Base-by-base conservation (phyloP, 2,329 filamentous ascomycete genomes). In the Penicillium sp. region DNA sequence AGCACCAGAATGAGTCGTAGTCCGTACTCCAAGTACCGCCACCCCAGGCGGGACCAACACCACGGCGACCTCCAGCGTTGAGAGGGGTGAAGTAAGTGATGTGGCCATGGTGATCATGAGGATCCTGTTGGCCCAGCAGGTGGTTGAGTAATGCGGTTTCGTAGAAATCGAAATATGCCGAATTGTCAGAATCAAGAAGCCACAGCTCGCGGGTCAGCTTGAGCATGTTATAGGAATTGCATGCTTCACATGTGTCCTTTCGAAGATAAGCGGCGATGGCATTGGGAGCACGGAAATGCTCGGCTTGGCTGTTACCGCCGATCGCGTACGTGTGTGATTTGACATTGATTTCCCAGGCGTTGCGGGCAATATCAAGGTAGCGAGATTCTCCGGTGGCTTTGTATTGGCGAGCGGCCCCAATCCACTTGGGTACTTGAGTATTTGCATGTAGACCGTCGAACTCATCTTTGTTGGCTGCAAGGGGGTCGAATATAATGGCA, bases 151-250 rank as follows among this genome's bases (percentile, higher is more conserved):
- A 33, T 19, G 38, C 19, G 15, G 15, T 51, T 68, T 84, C 81
- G 63, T 83, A 83, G 61, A 75, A 83, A 67, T 83, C 81, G 60
- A 83, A 82, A 65, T 82, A 82, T 1, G 70, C 66, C 3, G 76
- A 66, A 19, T 69, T 70, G 0, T 60, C 67, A 0, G 79, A 79
- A 29, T 79, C 71, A 33, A 77, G 66, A 1, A 73, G 67, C 77
- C 78, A 84, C 5, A 84, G 72, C 53, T 83, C 80, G 0, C 80
- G 75, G 0, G 81, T 82, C 36, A 84, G 68, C 64, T 83, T 83
- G 45, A 83, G 77, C 81, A 83, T 84, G 62, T 84, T 84, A 65
- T 83, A 82, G 0, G 79, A 80, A 65, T 83, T 83, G 68, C 81
- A 83, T 2, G 75, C 75, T 67, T 84, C 81, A 44, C 75, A 76